Percentiles rank a stretch among this genome's conserved stretches.
Evolutionary conservation across 208 protist species (phyloP).

Genomic region (Trypanosoma caninum): DNA sequence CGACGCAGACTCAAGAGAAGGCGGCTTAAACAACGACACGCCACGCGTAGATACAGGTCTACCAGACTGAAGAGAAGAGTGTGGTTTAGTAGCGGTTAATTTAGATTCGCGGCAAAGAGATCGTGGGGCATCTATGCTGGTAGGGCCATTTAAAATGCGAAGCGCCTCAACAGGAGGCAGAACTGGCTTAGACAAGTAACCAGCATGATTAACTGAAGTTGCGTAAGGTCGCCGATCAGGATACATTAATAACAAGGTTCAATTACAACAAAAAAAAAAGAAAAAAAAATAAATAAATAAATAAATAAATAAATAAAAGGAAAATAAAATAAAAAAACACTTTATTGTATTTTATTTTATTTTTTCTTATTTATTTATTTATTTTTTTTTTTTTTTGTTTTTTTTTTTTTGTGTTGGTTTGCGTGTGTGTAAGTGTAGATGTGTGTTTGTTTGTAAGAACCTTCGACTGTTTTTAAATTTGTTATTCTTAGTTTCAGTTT

Average conservation of each 20-base stretch:
- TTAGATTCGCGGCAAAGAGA: conserved; percentile 8
- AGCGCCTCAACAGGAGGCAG: conserved; percentile 54
- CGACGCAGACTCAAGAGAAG: conserved; percentile 29
- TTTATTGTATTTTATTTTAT: background rate
- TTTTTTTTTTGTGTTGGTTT: too few species aligned
- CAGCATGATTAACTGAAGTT: conserved; percentile 48
- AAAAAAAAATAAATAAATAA: conserved; percentile 10
- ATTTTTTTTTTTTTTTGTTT: conserved; percentile 2
- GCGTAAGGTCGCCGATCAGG: conserved; percentile 69
- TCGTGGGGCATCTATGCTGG: conserved; percentile 49
- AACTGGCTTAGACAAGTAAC: conserved; percentile 59
- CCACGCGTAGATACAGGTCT: conserved; percentile 4
- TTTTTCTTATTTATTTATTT: background rate
- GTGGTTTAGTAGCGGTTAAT: background rate
- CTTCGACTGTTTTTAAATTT: too few species aligned
- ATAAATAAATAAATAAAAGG: conserved; percentile 19
- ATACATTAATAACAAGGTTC: conserved; percentile 24
- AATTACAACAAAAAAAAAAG: background rate
- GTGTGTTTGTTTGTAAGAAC: too few species aligned
- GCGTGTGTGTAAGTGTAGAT: too few species aligned
- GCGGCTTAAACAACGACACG: conserved; percentile 18
- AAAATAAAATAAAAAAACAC: too few species aligned
- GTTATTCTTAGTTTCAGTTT: too few species aligned
- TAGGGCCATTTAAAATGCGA: conserved; percentile 43
- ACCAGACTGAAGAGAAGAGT: background rate